phyloP scores from a whole-genome alignment of 768 basidiomycete genomes.

The Pulveroboletus sp. region DNA sequence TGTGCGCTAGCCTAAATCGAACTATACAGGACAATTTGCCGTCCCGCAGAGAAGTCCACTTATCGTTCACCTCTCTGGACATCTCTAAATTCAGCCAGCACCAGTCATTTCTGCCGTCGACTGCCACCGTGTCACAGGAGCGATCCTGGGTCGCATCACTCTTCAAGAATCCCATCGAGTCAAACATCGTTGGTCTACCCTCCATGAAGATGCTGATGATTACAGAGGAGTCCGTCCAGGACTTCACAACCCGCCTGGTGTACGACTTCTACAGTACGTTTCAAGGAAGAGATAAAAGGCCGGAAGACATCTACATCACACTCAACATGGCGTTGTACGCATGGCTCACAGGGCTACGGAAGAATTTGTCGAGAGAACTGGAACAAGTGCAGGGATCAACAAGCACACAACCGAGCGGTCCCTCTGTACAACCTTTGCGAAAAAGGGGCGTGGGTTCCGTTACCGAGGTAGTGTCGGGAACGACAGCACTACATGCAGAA shows the following conservation, averaged over 20 bases:
- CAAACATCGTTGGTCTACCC: slow-evolving; percentile 75
- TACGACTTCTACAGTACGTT: slow-evolving; percentile 77
- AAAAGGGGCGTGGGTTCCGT: slow-evolving; percentile 32
- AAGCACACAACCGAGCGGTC: slow-evolving; percentile 41
- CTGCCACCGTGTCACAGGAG: slow-evolving; percentile 37
- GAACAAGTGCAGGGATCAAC: slow-evolving; percentile 61
- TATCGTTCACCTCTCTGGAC: slow-evolving; percentile 72
- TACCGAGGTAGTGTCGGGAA: slow-evolving; percentile 9
- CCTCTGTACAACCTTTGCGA: slow-evolving; percentile 27
- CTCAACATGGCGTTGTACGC: slow-evolving; percentile 79
- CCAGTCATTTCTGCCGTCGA: slow-evolving; percentile 42
- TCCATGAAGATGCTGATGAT: slow-evolving; percentile 80
- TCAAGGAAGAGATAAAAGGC: slow-evolving; percentile 48
- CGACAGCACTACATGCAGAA: slow-evolving; percentile 5
- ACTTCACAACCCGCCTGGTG: slow-evolving; percentile 38
- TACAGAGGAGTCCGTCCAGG: slow-evolving; percentile 54
- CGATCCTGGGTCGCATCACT: slow-evolving; percentile 58
- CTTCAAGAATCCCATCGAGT: slow-evolving; percentile 57
- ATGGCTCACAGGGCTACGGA: slow-evolving; percentile 74
- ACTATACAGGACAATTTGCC: slow-evolving; percentile 47
- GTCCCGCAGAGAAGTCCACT: slow-evolving; percentile 57
- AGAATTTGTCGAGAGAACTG: slow-evolving; percentile 72
- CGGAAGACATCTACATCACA: slow-evolving; percentile 80
- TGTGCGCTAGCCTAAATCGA: slow-evolving; percentile 68
- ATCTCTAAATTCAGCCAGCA: slow-evolving; percentile 70